Percentiles rank a stretch among this genome's conserved stretches.
phyloP scores from a whole-genome alignment of 2,329 filamentous ascomycete species.

The Teratosphaeria zuluensis region DNA sequence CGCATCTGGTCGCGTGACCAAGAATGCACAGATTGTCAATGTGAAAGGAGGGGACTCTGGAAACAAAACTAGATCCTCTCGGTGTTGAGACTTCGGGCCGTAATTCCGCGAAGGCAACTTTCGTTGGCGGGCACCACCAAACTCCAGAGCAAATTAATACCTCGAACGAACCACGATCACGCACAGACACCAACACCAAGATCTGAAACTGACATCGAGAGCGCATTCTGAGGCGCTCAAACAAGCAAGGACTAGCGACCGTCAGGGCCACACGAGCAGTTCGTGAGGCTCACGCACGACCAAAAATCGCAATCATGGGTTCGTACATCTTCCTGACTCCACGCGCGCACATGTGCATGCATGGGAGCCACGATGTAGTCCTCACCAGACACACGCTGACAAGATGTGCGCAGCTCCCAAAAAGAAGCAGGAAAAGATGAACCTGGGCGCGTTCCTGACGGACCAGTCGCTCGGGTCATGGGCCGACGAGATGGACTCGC shows the following conservation, averaged over 20 bases:
- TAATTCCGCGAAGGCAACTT: neutral
- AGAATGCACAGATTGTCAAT: neutral
- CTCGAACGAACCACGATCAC: neutral
- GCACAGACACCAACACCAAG: neutral
- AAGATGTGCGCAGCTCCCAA: slow-evolving; percentile 46
- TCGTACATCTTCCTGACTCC: slow-evolving; percentile 15
- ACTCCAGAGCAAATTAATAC: neutral
- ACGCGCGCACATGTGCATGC: neutral
- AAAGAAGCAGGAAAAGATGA: slow-evolving; percentile 92
- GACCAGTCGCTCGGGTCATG: slow-evolving; percentile 84
- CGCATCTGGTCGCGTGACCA: neutral
- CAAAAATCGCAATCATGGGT: slow-evolving; percentile 50
- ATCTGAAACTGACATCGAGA: neutral
- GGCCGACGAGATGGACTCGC: slow-evolving; percentile 89
- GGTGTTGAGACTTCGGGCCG: neutral
- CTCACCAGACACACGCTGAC: slow-evolving; percentile 11
- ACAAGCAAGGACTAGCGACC: neutral
- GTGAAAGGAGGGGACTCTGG: neutral
- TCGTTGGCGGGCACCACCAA: neutral
- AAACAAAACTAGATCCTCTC: neutral
- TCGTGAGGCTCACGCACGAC: slow-evolving; percentile 16
- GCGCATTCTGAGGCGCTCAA: slow-evolving; percentile 1
- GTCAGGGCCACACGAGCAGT: slow-evolving; percentile 3
- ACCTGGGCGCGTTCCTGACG: slow-evolving; percentile 88
- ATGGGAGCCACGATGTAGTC: neutral